Evolutionary conservation across 768 basidiomycete genomes (phyloP).

Genomic region (Exsudoporus frostii): DNA sequence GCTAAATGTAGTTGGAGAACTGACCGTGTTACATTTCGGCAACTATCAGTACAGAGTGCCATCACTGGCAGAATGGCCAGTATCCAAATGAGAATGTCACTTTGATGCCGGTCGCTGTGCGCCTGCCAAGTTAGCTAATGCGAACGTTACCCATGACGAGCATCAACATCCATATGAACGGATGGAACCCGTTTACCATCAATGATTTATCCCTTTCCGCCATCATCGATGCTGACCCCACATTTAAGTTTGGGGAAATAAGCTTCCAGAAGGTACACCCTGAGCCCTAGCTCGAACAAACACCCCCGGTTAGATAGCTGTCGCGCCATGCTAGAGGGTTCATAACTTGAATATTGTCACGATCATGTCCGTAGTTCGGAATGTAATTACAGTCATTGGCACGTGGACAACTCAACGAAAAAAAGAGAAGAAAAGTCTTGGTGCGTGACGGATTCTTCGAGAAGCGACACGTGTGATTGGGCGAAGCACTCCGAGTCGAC

Average conservation of each 20-base stretch:
- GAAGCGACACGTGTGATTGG: not conserved
- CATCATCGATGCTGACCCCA: too few relatives aligned
- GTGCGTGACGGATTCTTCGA: not conserved
- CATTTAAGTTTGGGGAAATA: conserved; percentile 5
- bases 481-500: not conserved
- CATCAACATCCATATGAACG: not conserved
- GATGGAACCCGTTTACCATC: not conserved
- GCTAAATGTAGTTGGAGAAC: not conserved
- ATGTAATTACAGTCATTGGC: too few relatives aligned
- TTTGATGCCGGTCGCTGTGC: not conserved
- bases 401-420: too few relatives aligned
- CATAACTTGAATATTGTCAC: too few relatives aligned
- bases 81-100: not conserved
- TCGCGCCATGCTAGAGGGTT: not conserved
- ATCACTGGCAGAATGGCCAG: not conserved
- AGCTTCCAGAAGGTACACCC: not conserved
- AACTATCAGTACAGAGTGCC: too few relatives aligned
- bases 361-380: not conserved
- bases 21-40: not conserved
- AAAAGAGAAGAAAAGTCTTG: not conserved
- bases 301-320: not conserved
- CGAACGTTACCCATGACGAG: not conserved
- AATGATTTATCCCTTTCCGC: not conserved
- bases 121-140: not conserved
- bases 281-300: not conserved